Evolutionary conservation across 2,329 filamentous ascomycete genomes (phyloP), one percentile per base, ranked within the genome.

Genomic region (Aspergillus sp.): DNA sequence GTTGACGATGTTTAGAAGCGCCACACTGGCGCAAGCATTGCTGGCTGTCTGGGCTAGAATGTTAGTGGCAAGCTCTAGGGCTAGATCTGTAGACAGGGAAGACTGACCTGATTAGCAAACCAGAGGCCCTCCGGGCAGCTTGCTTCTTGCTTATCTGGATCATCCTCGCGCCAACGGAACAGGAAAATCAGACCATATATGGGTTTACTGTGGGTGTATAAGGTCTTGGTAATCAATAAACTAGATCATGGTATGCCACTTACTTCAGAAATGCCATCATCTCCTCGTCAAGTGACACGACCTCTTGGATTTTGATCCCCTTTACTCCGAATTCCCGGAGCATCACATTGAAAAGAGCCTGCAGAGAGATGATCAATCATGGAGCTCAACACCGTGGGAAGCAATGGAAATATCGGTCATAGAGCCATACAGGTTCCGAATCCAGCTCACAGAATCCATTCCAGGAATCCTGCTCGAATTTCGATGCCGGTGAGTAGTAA

Each of bases 1-100:
- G 85, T 97, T 96, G 71, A 97, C 80, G 62, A 97, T 96, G 70
- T 98, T 98, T 68, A 97, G 84, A 66, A 98, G 82, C 3, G 95
- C 92, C 49, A 97, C 87, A n/a, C 91, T 95, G 19, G 92, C 95
- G 76, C 95, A 99, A 25, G 92, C 89, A 75, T 96, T 96, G 58
- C 86, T 84, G 0, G 87, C 89, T 1, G 91, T 92, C 89, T 94
- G 63, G 12, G 19, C n/a, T 28, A 50, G 45, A 41, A 30, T 32
- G 53, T 61, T n/a, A 67, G 50, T 53, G n/a, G 41, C 19, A 30
- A 51, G 19, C 47, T 50, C 5, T 9, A 8, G n/a, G 17, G 25
- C 21, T 9, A 23, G 15, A 32, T 2, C 9, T 10, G n/a, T 28
- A 30, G 41, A 23, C 17, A 25, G 23, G 13, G 17, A 30, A 57